Evolutionary conservation across 1,139 yeast species (phyloP).

Genomic region (Debaryomyces robertsiae): DNA sequence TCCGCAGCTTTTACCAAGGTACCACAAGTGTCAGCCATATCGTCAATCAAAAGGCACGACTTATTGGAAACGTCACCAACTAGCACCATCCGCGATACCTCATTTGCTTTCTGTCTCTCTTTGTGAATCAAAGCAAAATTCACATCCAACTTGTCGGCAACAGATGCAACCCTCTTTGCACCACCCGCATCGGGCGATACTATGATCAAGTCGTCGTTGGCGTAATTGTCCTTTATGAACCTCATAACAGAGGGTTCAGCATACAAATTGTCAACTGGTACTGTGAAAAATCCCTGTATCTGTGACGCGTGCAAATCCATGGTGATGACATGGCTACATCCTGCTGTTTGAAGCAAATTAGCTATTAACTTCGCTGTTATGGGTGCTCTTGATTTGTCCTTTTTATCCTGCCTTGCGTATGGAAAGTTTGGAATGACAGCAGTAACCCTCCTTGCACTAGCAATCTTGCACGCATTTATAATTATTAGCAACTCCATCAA

Average conservation of each 20-base stretch:
- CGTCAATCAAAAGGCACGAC: constrained; percentile 90
- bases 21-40: constrained; percentile 99
- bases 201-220: constrained; percentile 70
- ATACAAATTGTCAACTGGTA: constrained; percentile 93
- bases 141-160: constrained; percentile 89
- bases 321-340: constrained; percentile 95
- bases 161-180: constrained; percentile 94
- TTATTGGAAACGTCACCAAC: constrained; percentile 94
- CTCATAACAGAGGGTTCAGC: constrained; percentile 94
- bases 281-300: constrained; percentile 94
- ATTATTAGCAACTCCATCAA: constrained; percentile 85
- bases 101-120: constrained; percentile 94
- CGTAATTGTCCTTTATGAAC: constrained; percentile 76
- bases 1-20: constrained; percentile 96
- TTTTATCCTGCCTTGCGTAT: constrained; percentile 95
- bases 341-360: constrained; percentile 91
- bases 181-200: constrained; percentile 99
- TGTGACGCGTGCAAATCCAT: constrained; percentile 98
- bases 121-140: constrained; percentile 96
- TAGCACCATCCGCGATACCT: constrained; percentile 90
- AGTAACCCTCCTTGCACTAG: constrained; percentile 92
- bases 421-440: constrained; percentile 96
- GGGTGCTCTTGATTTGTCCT: constrained; percentile 95
- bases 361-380: constrained; percentile 97
- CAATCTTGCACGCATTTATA: constrained; percentile 94